A percentile compares a stretch with the other conserved stretches of the same genome.
Evolutionary conservation across 2,329 filamentous ascomycete genomes (phyloP).

Genomic region (Grosmannia huntii): DNA sequence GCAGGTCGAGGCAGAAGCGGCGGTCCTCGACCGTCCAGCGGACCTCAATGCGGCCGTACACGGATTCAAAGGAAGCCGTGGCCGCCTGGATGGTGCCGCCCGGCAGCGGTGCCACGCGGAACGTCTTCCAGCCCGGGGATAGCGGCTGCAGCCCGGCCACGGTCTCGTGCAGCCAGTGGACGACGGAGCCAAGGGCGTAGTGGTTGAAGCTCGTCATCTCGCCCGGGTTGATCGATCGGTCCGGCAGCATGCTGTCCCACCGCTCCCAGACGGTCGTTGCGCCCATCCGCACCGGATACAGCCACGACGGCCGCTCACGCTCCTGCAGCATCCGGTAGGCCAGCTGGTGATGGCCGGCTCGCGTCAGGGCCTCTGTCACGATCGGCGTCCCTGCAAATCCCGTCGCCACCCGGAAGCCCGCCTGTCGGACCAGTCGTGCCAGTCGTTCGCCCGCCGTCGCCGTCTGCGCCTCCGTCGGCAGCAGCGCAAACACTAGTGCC

Average conservation of each 20-base stretch:
- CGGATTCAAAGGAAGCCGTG: slow-evolving; percentile 17
- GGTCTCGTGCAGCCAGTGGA: slow-evolving; percentile 23
- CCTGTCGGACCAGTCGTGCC: slow-evolving; percentile 3
- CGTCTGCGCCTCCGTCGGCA: neutral
- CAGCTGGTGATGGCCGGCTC: slow-evolving; percentile 1
- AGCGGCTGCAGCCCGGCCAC: slow-evolving; percentile 19
- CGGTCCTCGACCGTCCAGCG: slow-evolving; percentile 16
- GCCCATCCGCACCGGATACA: slow-evolving; percentile 25
- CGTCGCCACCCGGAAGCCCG: slow-evolving; percentile 13
- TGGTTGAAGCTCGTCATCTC: slow-evolving; percentile 29
- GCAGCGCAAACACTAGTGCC: slow-evolving; percentile 15
- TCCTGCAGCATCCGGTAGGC: slow-evolving; percentile 24
- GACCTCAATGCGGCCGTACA: slow-evolving; percentile 19
- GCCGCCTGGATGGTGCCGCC: slow-evolving; percentile 14
- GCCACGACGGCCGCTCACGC: slow-evolving; percentile 20
- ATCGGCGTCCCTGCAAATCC: slow-evolving; percentile 17
- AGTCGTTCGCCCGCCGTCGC: slow-evolving; percentile 6
- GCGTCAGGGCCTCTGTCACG: slow-evolving; percentile 10
- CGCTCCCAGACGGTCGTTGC: slow-evolving; percentile 29
- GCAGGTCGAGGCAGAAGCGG: slow-evolving; percentile 5
- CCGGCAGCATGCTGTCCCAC: slow-evolving; percentile 25
- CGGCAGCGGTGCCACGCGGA: slow-evolving; percentile 17
- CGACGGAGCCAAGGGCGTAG: slow-evolving; percentile 26
- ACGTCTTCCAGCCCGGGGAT: slow-evolving; percentile 19
- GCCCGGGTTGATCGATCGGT: slow-evolving; percentile 24